Percentiles rank a stretch among this genome's conserved stretches.
Conservation (phyloP, 805 yeast species). For the Yamadazyma takamatsuzukensis region DNA sequence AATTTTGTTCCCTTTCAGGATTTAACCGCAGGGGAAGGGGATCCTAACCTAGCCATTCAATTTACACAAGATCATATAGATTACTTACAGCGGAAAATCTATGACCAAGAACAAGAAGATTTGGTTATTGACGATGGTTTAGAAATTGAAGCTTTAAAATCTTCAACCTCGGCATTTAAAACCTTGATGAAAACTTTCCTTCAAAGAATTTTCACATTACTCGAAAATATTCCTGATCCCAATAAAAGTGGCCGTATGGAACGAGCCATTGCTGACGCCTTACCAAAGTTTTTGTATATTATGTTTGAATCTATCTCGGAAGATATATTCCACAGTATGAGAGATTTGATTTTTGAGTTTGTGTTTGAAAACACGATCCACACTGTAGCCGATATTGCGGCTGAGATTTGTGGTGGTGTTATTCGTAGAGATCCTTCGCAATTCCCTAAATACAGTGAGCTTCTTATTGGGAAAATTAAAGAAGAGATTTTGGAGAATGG, state of each 20-base stretch:
- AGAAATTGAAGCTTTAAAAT: conserved; percentile 57
- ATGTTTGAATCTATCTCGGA: conserved; percentile 60
- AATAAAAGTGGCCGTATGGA: conserved; percentile 51
- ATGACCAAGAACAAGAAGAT: conserved; percentile 13
- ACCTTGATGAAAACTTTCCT: conserved; percentile 54
- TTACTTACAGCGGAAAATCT: conserved; percentile 44
- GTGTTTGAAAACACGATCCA: conserved; percentile 57
- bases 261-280: conserved; percentile 33
- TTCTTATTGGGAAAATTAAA: conserved; percentile 50
- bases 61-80: conserved; percentile 65
- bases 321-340: conserved; percentile 45
- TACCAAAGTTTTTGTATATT: conserved; percentile 35
- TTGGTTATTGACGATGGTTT: conserved; percentile 41
- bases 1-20: conserved; percentile 71
- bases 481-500: conserved; percentile 71
- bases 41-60: conserved; percentile 39
- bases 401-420: conserved; percentile 69
- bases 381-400: conserved; percentile 61
- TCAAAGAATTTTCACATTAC: conserved; percentile 55
- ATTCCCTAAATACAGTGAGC: conserved; percentile 41
- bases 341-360: conserved; percentile 50
- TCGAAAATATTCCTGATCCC: conserved; percentile 68
- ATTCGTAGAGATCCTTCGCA: conserved; percentile 58
- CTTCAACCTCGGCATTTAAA: conserved; percentile 70
- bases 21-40: conserved; percentile 43